phyloP scores from a whole-genome alignment of 768 basidiomycete species.

The Naganishia randhawae region DNA sequence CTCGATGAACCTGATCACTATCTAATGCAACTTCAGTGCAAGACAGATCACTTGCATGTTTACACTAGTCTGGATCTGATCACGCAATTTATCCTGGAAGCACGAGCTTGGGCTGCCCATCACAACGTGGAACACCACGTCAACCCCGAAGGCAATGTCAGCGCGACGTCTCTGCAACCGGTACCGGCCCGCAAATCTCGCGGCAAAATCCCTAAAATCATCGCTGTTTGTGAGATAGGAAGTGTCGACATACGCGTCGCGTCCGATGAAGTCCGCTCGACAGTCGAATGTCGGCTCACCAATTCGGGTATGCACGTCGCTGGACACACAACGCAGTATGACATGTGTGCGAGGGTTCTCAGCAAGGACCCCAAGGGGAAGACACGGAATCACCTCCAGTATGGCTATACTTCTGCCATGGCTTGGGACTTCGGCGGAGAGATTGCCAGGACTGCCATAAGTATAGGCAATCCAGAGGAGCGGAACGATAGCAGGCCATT shows the following conservation, averaged over 20 bases:
- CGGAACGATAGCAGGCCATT: background rate
- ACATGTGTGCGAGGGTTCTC: background rate
- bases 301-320: constrained; percentile 12
- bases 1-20: constrained; percentile 17
- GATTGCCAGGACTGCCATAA: background rate
- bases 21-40: constrained; percentile 12
- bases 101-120: background rate
- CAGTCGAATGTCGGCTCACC: background rate
- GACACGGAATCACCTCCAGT: background rate
- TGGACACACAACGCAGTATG: background rate
- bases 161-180: background rate
- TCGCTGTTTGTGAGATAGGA: background rate
- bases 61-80: background rate
- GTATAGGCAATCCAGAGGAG: background rate
- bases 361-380: constrained; percentile 12
- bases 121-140: background rate
- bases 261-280: background rate
- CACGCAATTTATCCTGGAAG: constrained; percentile 2
- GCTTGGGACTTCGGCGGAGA: constrained; percentile 7
- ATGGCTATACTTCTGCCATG: background rate
- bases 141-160: background rate
- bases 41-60: background rate
- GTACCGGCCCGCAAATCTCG: background rate
- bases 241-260: constrained; percentile 10
- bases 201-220: background rate